phyloP scores from a whole-genome alignment of 257 asterid species.

The Ajuga chamaepitys region DNA sequence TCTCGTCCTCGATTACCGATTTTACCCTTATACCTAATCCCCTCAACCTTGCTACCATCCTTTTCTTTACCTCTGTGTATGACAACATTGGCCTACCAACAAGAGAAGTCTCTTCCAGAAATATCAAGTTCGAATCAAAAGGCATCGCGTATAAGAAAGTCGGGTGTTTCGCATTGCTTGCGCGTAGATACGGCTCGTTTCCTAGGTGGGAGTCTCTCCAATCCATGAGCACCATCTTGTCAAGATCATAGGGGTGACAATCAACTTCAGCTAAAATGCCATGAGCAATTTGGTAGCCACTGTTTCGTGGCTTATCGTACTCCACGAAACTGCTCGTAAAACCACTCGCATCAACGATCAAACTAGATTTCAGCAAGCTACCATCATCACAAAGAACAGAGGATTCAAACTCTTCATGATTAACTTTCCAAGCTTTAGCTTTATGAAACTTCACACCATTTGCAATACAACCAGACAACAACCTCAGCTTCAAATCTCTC shows the following conservation, averaged over 20 bases:
- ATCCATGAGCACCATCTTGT: conserved; percentile 90
- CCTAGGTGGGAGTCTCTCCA: conserved; percentile 94
- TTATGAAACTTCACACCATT: conserved; percentile 55
- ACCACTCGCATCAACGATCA: conserved; percentile 90
- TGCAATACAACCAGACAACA: conserved; percentile 46
- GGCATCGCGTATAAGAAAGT: conserved; percentile 91
- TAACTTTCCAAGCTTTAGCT: conserved; percentile 62
- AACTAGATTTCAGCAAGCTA: conserved; percentile 43
- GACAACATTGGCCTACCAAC: conserved; percentile 71
- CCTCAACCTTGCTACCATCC: conserved; percentile 91
- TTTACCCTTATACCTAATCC: conserved; percentile 62
- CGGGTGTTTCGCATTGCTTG: conserved; percentile 42
- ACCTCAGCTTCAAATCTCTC: conserved; percentile 47
- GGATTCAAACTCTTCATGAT: conserved; percentile 73
- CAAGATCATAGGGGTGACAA: conserved; percentile 76
- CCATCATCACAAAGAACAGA: conserved; percentile 69
- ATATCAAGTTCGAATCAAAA: conserved; percentile 60
- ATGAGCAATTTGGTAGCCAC: conserved; percentile 83
- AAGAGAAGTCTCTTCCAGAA: conserved; percentile 77
- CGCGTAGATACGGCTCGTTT: conserved; percentile 66
- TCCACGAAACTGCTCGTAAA: conserved; percentile 51
- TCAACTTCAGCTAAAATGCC: conserved; percentile 86
- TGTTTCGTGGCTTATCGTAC: conserved; percentile 67
- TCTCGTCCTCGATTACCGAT: conserved; percentile 71
- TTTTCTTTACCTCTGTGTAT: conserved; percentile 56